phyloP scores from a whole-genome alignment of 495 filamentous ascomycete genomes.

The Lentithecium fluviatile region DNA sequence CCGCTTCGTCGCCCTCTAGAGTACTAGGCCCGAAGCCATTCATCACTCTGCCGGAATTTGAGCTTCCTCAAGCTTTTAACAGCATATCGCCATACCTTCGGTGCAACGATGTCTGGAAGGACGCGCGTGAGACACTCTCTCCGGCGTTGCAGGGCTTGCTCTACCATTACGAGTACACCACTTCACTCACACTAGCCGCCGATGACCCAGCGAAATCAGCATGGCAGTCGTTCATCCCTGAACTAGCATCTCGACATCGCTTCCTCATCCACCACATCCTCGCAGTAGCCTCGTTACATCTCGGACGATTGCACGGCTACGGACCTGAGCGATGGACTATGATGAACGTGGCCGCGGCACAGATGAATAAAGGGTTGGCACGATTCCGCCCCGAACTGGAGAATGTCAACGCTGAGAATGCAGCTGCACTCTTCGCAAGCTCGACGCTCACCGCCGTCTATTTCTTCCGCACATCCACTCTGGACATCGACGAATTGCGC shows the following conservation, averaged over 20 bases:
- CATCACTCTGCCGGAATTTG: neutral
- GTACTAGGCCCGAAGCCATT: too few relatives aligned
- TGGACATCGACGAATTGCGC: constrained; percentile 27
- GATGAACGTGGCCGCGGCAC: constrained; percentile 14
- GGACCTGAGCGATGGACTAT: constrained; percentile 5
- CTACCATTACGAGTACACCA: constrained; percentile 24
- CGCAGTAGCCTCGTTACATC: constrained; percentile 28
- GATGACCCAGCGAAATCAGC: constrained; percentile 18
- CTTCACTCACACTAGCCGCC: constrained; percentile 17
- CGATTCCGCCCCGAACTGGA: constrained; percentile 11
- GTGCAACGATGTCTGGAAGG: constrained; percentile 16
- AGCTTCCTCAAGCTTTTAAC: neutral
- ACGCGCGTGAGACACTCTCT: constrained; percentile 2
- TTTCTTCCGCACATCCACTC: constrained; percentile 25
- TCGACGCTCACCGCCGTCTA: constrained; percentile 28
- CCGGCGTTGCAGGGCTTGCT: constrained; percentile 10
- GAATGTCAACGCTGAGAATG: constrained; percentile 23
- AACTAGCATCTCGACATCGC: constrained; percentile 19
- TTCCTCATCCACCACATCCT: constrained; percentile 30
- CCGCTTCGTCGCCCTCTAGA: too few relatives aligned
- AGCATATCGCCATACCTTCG: constrained; percentile 1
- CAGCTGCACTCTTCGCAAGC: constrained; percentile 27
- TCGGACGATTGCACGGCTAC: constrained; percentile 15
- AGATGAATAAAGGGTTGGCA: constrained; percentile 30
- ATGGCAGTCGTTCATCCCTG: constrained; percentile 28